Evolutionary conservation across 179 eudicot species (phyloP), one percentile per base, ranked within the genome.

Genomic region (Nepenthes alata): DNA sequence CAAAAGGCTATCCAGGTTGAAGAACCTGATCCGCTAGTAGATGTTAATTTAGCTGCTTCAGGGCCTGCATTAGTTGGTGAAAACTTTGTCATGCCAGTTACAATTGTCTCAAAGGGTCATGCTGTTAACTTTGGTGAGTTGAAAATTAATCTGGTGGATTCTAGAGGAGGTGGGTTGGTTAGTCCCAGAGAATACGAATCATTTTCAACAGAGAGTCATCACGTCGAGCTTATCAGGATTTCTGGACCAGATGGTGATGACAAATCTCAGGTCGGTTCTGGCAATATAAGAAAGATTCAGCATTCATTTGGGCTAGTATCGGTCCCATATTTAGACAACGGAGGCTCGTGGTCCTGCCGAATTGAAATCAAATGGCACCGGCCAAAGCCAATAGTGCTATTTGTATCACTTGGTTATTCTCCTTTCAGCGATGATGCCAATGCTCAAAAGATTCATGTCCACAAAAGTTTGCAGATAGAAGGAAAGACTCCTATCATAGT

Each of bases 31-130:
- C 89, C 97, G 12, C 89, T 70, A 75, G 87, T 85, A 35, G 97
- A 94, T 60, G 76, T 94, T 53, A 71, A 68, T 45, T 72, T 94
- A 57, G 83, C 70, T 62, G 84, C 89, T 57, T 73, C 57, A 8
- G 88, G 97, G 56, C 89, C 97, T 60, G 97, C 99, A 51, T 81
- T 90, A 72, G 84, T 90, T 66, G 99, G 97, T 64, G 99, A 94
- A 74, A 75, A 57, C 67, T 94, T 90, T 71, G 66, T 77, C 59
- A 77, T 90, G 39, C 97, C 99, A 2, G 89, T 94, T 14, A 77
- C 80, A 11, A 68, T 94, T 47, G 62, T 78, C 59, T 80, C 99
- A 6, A 87, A 79, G 74, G 97, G 97, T 44, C 96, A 94, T 72
- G 55, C 77, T 7, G 86, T 87, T 10, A 49, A 74, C 70, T 80